A percentile compares a stretch with the other conserved stretches of the same genome.
Evolutionary conservation across 768 basidiomycete genomes (phyloP).

Genomic region (Crassisporium funariophilum): DNA sequence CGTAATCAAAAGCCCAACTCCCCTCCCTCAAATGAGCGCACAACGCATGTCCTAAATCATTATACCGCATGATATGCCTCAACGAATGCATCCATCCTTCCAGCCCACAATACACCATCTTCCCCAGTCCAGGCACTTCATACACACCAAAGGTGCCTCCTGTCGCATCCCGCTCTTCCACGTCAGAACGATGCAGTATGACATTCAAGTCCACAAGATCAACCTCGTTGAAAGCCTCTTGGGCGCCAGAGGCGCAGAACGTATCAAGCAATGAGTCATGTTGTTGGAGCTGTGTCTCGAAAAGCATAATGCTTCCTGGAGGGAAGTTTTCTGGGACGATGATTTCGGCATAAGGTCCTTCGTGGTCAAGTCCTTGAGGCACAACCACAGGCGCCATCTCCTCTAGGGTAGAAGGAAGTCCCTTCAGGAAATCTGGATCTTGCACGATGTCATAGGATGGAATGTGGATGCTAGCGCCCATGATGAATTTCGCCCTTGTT

Average conservation of each 20-base stretch:
- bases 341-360: slow-evolving; percentile 77
- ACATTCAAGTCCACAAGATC: slow-evolving; percentile 89
- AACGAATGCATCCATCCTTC: slow-evolving; percentile 97
- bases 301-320: slow-evolving; percentile 94
- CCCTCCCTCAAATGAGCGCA: slow-evolving; percentile 88
- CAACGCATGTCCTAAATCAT: slow-evolving; percentile 92
- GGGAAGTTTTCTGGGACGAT: slow-evolving; percentile 87
- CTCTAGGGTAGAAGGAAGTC: slow-evolving; percentile 70
- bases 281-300: slow-evolving; percentile 81
- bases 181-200: slow-evolving; percentile 82
- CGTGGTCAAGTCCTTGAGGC: slow-evolving; percentile 62
- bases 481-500: slow-evolving; percentile 77
- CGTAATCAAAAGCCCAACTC: slow-evolving; percentile 91
- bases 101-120: slow-evolving; percentile 87
- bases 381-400: slow-evolving; percentile 62
- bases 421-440: slow-evolving; percentile 59
- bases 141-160: slow-evolving; percentile 81
- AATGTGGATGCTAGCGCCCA: slow-evolving; percentile 77
- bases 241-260: slow-evolving; percentile 71
- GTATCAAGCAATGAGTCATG: slow-evolving; percentile 70
- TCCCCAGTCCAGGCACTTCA: slow-evolving; percentile 72
- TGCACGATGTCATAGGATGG: slow-evolving; percentile 55
- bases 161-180: slow-evolving; percentile 91
- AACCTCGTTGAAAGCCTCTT: slow-evolving; percentile 71
- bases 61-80: slow-evolving; percentile 80